Evolutionary conservation across 163 green algal species (phyloP).

Genomic region (Prototheca cutis): DNA sequence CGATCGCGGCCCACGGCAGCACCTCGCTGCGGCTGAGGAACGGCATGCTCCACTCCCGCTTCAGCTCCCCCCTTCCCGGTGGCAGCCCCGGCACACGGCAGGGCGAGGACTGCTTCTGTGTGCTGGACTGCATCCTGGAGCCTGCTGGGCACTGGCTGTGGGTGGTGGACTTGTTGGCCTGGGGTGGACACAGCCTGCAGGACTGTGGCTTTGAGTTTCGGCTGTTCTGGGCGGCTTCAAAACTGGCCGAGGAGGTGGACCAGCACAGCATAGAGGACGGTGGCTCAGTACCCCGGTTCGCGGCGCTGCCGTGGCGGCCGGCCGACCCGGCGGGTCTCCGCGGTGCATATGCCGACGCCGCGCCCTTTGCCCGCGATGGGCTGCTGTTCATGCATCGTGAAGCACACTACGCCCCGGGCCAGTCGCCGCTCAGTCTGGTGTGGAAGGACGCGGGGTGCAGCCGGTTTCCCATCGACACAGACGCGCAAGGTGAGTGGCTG

Average conservation of each 20-base stretch:
- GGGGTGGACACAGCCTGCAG: slow-evolving; percentile 68
- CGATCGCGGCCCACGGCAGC: slow-evolving; percentile 50
- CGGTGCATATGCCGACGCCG: slow-evolving; percentile 11
- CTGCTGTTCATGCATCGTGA: slow-evolving; percentile 62
- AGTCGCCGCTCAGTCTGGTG: slow-evolving; percentile 54
- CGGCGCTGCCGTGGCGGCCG: slow-evolving; percentile 16
- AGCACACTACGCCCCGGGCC: slow-evolving; percentile 47
- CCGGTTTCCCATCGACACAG: slow-evolving; percentile 53
- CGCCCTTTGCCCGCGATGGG: slow-evolving; percentile 55
- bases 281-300: slow-evolving; percentile 12
- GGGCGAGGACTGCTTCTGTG: slow-evolving; percentile 32
- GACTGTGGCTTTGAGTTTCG: slow-evolving; percentile 79
- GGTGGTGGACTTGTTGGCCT: slow-evolving; percentile 74
- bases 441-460: slow-evolving; percentile 74
- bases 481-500: slow-evolving; percentile 16
- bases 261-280: neutral
- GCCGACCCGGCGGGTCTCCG: slow-evolving; percentile 25
- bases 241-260: slow-evolving; percentile 51
- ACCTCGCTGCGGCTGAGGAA: slow-evolving; percentile 54
- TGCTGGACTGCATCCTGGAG: slow-evolving; percentile 81
- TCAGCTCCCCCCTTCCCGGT: slow-evolving; percentile 58
- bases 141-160: slow-evolving; percentile 48
- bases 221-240: slow-evolving; percentile 64
- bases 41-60: slow-evolving; percentile 53
- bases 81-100: slow-evolving; percentile 21